Percentiles rank a stretch among this genome's conserved stretches.
These are phyloP conservation scores for Aspergillus cavernicola DNA, from an alignment of 495 filamentous ascomycete genomes.

Conservation along the genomic window DNA sequence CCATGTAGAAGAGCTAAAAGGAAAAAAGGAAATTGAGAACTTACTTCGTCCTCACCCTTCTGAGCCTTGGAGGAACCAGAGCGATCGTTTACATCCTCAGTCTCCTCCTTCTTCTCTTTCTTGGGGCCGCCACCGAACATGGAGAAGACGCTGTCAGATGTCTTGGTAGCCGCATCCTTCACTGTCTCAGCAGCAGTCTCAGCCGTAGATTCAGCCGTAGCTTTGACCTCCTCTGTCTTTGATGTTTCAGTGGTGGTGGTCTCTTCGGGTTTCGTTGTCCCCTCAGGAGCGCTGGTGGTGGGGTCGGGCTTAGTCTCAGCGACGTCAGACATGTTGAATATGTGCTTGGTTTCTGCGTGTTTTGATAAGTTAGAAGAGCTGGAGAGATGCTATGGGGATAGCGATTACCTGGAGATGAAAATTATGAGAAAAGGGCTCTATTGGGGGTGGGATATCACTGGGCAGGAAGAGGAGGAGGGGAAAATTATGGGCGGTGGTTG, in stretches of 20 bases:
- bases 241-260: conserved; percentile 28
- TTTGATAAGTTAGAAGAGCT: neutral
- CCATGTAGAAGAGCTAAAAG: neutral
- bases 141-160: conserved; percentile 77
- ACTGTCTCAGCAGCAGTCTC: conserved; percentile 41
- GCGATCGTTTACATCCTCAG: conserved; percentile 71
- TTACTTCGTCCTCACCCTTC: conserved; percentile 56
- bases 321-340: conserved; percentile 44
- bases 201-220: conserved; percentile 36
- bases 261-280: conserved; percentile 33
- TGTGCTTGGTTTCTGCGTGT: conserved; percentile 7
- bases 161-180: conserved; percentile 50
- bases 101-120: conserved; percentile 77
- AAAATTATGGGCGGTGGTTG: conserved; percentile 24
- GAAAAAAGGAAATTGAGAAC: conserved; percentile 18
- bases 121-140: conserved; percentile 96
- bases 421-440: conserved; percentile 12
- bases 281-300: conserved; percentile 43
- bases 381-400: neutral
- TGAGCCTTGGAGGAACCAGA: conserved; percentile 84
- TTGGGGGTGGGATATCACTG: conserved; percentile 9
- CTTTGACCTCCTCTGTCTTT: conserved; percentile 33
- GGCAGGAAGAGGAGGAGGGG: conserved; percentile 14
- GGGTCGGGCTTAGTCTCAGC: conserved; percentile 48
- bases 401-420: conserved; percentile 16